Evolutionary conservation across 2,329 filamentous ascomycete genomes (phyloP).

Genomic region (Cordyceps javanica): DNA sequence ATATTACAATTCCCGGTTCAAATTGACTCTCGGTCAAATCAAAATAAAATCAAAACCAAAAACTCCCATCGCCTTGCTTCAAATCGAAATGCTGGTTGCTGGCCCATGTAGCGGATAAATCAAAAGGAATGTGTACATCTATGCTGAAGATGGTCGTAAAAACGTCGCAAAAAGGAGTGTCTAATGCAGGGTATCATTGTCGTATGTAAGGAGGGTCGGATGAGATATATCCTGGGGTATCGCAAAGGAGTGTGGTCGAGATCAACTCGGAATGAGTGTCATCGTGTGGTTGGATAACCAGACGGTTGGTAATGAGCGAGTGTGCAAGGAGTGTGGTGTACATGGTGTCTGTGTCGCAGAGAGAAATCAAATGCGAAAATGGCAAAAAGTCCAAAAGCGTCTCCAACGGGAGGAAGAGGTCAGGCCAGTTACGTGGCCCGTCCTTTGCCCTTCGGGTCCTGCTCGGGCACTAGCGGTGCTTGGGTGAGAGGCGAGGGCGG

Average conservation of each 20-base stretch:
- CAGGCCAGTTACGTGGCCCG: conserved; percentile 22
- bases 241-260: conserved; percentile 28
- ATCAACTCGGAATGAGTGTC: conserved; percentile 24
- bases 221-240: conserved; percentile 6
- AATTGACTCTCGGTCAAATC: conserved; percentile 3
- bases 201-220: conserved; percentile 12
- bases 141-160: conserved; percentile 31
- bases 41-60: conserved; percentile 11
- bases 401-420: conserved; percentile 19
- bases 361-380: conserved; percentile 15
- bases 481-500: conserved; percentile 30
- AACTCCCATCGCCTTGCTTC: conserved; percentile 12
- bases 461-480: conserved; percentile 24
- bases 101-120: conserved; percentile 24
- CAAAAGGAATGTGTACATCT: conserved; percentile 43
- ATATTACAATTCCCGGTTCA: conserved; percentile 8
- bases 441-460: conserved; percentile 31
- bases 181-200: conserved; percentile 26
- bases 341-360: conserved; percentile 26
- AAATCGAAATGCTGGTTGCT: conserved; percentile 12
- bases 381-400: conserved; percentile 4
- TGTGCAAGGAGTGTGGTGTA: conserved; percentile 31
- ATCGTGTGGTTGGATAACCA: conserved; percentile 9
- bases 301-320: conserved; percentile 24
- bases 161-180: conserved; percentile 33